These are phyloP conservation scores for Aechmea fasciata DNA, from an alignment of 176 grass and related monocot genomes.

Conservation along the genomic window DNA sequence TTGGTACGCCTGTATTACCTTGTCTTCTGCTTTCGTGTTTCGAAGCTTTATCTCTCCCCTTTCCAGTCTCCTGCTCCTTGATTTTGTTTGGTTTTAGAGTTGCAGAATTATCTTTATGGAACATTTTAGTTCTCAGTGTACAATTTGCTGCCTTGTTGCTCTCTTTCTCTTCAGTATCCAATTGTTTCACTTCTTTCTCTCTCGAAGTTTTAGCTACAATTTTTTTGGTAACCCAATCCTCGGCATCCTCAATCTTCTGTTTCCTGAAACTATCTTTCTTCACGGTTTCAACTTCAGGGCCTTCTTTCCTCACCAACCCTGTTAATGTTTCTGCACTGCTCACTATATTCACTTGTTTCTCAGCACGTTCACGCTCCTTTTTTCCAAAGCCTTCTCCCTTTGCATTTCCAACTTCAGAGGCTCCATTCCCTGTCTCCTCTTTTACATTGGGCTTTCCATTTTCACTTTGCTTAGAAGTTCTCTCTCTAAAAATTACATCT, in stretches of 20 bases:
- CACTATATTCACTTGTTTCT: not conserved
- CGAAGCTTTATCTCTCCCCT: not conserved
- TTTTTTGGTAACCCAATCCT: not conserved
- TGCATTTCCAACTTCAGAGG: not conserved
- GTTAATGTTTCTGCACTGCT: not conserved
- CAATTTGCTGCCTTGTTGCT: constrained; percentile 15
- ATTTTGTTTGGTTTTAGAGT: not conserved
- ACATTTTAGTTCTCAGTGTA: not conserved
- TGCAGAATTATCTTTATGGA: not conserved
- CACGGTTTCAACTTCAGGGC: not conserved
- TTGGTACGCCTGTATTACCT: not conserved
- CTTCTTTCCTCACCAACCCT: not conserved
- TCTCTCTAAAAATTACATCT: constrained; percentile 44
- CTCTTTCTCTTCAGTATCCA: not conserved
- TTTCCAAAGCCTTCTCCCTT: not conserved
- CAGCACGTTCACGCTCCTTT: not conserved
- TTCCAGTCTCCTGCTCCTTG: not conserved
- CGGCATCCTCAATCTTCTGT: not conserved
- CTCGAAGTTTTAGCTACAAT: not conserved
- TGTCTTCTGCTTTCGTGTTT: not conserved
- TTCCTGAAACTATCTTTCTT: not conserved
- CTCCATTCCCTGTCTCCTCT: not conserved
- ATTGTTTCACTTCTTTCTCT: not conserved
- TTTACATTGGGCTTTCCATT: not conserved
- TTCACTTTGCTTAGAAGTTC: constrained; percentile 30